Evolutionary conservation across 2,329 filamentous ascomycete genomes (phyloP), one percentile per base, ranked within the genome.

Genomic region (Plenodomus tracheiphilus): DNA sequence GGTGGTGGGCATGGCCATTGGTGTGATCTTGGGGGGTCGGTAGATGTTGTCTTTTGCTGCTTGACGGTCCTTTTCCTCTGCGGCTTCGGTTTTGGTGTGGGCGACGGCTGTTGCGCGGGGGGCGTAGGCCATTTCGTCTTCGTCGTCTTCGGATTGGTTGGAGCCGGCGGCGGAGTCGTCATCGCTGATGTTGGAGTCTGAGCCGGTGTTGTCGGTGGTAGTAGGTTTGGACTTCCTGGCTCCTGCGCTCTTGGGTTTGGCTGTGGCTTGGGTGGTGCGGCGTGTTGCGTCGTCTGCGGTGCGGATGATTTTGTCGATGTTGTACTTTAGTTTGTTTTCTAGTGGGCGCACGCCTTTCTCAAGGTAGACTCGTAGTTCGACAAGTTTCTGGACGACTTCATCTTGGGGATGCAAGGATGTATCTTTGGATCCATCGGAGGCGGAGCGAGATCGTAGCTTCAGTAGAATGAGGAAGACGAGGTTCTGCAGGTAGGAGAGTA

Each of bases 401-500:
- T 88, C 82, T 39, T 85, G 79, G 1, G 86, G 73, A 0, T 79
- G 74, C 4, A 71, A 59, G 8, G 64, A 53, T 0, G 77, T 69
- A 6, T 65, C 61, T 41, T 76, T 66, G 17, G 64, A 63, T 32
- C 28, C 28, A 15, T 32, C 15, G 2, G 64, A 61, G 3, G 55
- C 37, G 48, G 54, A 57, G 8, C 58, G 72, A 62, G 60, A 75
- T 59, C 61, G 85, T 17, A 97, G 74, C 66, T 95, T 93, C 32
- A 95, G 74, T 1, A 96, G 77, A 38, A 96, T 87, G 35, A 96
- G 77, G 61, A 96, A 96, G 38, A 94, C 89, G 3, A 97, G 84
- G 65, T 96, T 95, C 66, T 99, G 93, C 0, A 99, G 80, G 74
- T 99, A 99, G 3, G 93, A 93, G 34, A 99, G 85, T 16, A 99